Evolutionary conservation across 2,329 filamentous ascomycete species (phyloP).

Genomic region (Fusarium armeniacum): DNA sequence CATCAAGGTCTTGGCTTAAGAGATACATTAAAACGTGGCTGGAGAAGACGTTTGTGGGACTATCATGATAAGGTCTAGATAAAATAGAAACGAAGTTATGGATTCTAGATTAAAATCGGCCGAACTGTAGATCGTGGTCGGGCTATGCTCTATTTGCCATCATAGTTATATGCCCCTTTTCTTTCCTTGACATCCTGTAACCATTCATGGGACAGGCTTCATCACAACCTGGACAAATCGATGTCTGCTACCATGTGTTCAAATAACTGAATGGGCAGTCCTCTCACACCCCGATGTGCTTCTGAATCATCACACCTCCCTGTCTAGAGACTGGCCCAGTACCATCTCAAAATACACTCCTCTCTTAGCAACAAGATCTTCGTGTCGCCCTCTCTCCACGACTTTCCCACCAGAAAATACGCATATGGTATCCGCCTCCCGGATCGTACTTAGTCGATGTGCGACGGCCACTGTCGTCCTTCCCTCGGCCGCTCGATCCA

Average conservation of each 20-base stretch:
- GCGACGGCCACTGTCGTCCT: constrained; percentile 74
- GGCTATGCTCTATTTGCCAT: constrained; percentile 8
- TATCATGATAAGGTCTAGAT: constrained; percentile 42
- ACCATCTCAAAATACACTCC: constrained; percentile 69
- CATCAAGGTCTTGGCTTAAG: constrained; percentile 72
- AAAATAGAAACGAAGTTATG: constrained; percentile 45
- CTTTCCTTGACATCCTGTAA: background rate
- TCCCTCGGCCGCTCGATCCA: constrained; percentile 62
- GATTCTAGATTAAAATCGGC: constrained; percentile 35
- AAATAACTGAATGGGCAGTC: background rate
- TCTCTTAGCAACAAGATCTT: constrained; percentile 65
- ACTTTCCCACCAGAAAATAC: constrained; percentile 66
- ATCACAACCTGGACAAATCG: background rate
- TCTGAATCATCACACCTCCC: constrained; percentile 44
- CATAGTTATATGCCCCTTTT: background rate
- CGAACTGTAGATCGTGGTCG: constrained; percentile 20
- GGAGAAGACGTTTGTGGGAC: constrained; percentile 10
- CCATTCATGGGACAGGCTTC: background rate
- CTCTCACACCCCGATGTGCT: background rate
- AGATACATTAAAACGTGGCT: constrained; percentile 2
- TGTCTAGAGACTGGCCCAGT: constrained; percentile 59
- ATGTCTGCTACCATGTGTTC: background rate
- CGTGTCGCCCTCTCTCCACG: constrained; percentile 72
- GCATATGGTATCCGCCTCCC: constrained; percentile 73
- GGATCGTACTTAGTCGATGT: constrained; percentile 68